Base-by-base conservation (phyloP, 345 rosid genomes). In the Eucalyptus brandiana region DNA sequence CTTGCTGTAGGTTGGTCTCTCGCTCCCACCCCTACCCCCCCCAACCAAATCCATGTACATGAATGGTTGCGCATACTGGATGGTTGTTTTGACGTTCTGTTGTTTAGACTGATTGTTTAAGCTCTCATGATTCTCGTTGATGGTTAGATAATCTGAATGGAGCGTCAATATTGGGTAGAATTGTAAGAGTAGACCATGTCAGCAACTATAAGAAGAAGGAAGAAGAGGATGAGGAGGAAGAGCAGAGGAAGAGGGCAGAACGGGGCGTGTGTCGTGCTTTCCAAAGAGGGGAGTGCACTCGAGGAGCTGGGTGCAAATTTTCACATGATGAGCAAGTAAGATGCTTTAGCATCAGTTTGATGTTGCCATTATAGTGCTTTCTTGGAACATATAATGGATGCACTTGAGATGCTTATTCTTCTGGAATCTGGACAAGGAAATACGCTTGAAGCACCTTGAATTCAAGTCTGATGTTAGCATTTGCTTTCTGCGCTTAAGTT, bases 261-360 rank as follows among this genome's bases (percentile, higher is more conserved):
- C 94, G 99, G 45, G 99, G 99, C 47, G 98, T 96, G 8, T 97
- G 99, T 90, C 95, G 95, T 89, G 97, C 99, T 91, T 97, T 97
- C 91, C 99, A 97, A 93, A 96, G 93, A 91, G 99, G 99, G 86
- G 98, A 97, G 92, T 97, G 99, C 89, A 95, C 97, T 65, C 95
- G 97, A 50, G 98, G 99, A 12, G 97, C 94, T 83, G 95, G 95
- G 65, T 97, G 99, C 94, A 97, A 96, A 91, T 97, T 96, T 90
- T 97, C 98, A 51, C 99, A 96, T 17, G 96, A 96, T 88, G 97
- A 96, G 88, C 96, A 96, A 92, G 99, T 96, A 93, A 92, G 95
- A 48, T 44, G 24, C 65, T 69, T 42, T 76, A 40, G 50, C 21
- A 48, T 47, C 89, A 53, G 83, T n/a, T 32, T 56, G 58, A 12